Evolutionary conservation across 2,329 filamentous ascomycete species (phyloP), one percentile per base, ranked within the genome.

Genomic region (Dothiorella sarmentorum): DNA sequence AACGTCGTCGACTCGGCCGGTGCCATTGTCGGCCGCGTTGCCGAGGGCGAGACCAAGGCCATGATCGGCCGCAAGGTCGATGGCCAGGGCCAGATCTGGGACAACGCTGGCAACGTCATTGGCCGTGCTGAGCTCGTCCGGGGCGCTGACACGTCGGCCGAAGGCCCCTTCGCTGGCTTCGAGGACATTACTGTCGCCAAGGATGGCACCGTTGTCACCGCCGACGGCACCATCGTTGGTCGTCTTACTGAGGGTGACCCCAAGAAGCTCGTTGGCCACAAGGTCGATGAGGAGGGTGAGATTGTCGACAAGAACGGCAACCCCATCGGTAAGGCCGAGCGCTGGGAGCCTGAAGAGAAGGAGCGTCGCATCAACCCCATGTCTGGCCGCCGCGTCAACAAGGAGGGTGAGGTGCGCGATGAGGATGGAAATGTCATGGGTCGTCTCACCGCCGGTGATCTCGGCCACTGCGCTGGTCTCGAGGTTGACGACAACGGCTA

Each of bases 61-160:
- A 75, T 86, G 65, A 76, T 83, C 49, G 83, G 83, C 62, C 80
- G 82, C 70, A 85, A 83, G 76, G 83, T 85, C 47, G 83, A 85
- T 61, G 82, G 81, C 51, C 71, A 84, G 69, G 83, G 83, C 44
- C 82, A 86, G 67, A 82, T 86, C 69, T 86, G 83, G 83, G 82
- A 83, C 68, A 83, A 85, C 62, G 76, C 80, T 61, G 83, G 83
- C 59, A 83, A 85, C 62, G 78, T 86, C 62, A 80, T 86, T 63
- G 83, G 83, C 22, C 75, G 75, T 52, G 83, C 79, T 49, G 82
- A 85, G 68, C 77, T 85, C 47, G 79, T 80, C 53, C 76, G 80
- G 18, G 83, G 82, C 15, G 75, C 72, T 20, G 75, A 80, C 49
- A 74, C 69, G 33, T 65, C 76, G 61, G 73, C 80, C 3, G 82